Evolutionary conservation across 2,329 filamentous ascomycete species (phyloP), one percentile per base, ranked within the genome.

Genomic region (Nakataea oryzae): DNA sequence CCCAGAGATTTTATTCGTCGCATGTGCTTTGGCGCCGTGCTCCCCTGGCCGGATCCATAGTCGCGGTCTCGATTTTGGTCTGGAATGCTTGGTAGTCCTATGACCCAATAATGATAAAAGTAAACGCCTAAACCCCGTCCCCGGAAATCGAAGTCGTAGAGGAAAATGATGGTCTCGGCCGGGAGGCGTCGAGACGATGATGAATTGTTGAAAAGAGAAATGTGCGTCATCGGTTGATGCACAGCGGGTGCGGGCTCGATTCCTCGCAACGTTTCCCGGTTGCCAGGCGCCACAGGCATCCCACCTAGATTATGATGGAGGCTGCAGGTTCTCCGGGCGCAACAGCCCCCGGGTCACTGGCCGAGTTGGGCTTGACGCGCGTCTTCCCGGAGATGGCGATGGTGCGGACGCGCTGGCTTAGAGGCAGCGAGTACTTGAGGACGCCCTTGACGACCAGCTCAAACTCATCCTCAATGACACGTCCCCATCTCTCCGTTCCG

Each of bases 381-480:
- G 81, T 81, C 66, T 84, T 78, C 34, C 83, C 84, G 12, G 83
- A 81, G 57, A 88, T 84, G 9, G 82, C 78, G 11, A 83, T 82
- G 65, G 81, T 86, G 65, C 84, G 78, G 50, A 85, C 73, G 61
- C 79, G 81, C 66, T 83, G 81, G 67, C 83, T 87, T 61, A 88
- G 75, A 3, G 85, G 85, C 41, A 88, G 76, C 32, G 78, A 83
- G 70, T 99, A 99, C 70, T 93, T 92, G 67, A 99, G 80, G 17
- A 95, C 89, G 27, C 95, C 95, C 68, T 95, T 88, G 55, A 99
- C 84, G 64, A 97, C 93, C 59, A 99, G 81, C 67, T 97, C 91
- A 68, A 97, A 99, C 57, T 93, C 90, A 73, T 97, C 90, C 66
- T 96, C 86, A 60, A 97, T 80, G 58, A 97, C 93, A 64, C 86